phyloP scores from a whole-genome alignment of 768 basidiomycete genomes.

The Hortiboletus flavorubellus region DNA sequence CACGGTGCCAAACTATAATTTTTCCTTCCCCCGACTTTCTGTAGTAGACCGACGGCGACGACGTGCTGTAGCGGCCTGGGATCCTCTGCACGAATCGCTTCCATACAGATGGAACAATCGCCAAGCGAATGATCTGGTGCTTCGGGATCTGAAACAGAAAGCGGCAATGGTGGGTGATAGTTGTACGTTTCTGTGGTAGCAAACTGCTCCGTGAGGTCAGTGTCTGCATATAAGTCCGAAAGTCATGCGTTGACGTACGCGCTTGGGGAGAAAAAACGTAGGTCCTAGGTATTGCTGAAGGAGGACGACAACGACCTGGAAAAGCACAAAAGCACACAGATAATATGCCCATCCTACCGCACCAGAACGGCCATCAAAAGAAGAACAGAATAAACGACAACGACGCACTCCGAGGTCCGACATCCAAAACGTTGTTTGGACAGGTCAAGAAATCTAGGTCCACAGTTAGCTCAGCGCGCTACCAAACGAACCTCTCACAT shows the following conservation, averaged over 20 bases:
- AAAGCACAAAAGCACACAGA: constrained; percentile 55
- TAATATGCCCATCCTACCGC: constrained; percentile 60
- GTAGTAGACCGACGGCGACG: constrained; percentile 37
- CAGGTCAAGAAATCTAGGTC: constrained; percentile 76
- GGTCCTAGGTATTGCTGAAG: constrained; percentile 78
- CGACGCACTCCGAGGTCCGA: constrained; percentile 65
- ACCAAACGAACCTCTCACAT: constrained; percentile 50
- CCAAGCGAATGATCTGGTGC: constrained; percentile 73
- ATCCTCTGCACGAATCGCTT: constrained; percentile 62
- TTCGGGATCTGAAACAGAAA: constrained; percentile 58
- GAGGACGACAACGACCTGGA: constrained; percentile 60
- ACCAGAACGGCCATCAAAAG: background rate
- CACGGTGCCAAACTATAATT: constrained; percentile 86
- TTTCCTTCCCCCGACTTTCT: constrained; percentile 44
- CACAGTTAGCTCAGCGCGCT: background rate
- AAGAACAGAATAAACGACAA: background rate
- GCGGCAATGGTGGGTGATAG: constrained; percentile 79
- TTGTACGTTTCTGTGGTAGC: constrained; percentile 63
- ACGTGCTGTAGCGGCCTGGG: constrained; percentile 35
- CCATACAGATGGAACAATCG: constrained; percentile 94
- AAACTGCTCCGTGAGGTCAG: constrained; percentile 41
- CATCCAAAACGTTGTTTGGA: constrained; percentile 82
- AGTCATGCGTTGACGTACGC: constrained; percentile 40
- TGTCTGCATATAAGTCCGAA: background rate
- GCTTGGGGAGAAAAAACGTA: constrained; percentile 75